Conservation (phyloP, 2,329 filamentous ascomycete species). For the Sarocladium kiliense region DNA sequence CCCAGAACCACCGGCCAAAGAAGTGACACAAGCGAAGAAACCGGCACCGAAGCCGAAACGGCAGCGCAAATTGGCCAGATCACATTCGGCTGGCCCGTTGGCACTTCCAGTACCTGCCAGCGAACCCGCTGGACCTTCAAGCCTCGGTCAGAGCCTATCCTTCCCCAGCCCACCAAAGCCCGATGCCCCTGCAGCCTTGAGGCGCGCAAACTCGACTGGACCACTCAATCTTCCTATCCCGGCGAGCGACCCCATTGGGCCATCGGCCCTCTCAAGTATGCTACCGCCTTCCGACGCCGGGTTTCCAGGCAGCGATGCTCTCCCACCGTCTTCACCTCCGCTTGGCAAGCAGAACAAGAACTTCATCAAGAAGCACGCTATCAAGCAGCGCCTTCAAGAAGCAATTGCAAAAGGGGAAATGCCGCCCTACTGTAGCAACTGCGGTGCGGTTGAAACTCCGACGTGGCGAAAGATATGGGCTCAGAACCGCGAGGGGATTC, state of each 20-base stretch:
- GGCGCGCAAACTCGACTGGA: conserved; percentile 31
- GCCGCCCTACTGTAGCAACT: conserved; percentile 87
- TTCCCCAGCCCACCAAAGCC: conserved; percentile 1
- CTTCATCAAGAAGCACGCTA: conserved; percentile 56
- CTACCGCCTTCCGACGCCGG: conserved; percentile 2
- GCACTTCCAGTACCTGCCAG: conserved; percentile 38
- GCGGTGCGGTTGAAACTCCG: conserved; percentile 90
- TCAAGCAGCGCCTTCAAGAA: conserved; percentile 53
- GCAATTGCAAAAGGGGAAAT: conserved; percentile 74
- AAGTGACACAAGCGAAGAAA: conserved; percentile 3
- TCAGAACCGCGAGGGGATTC: conserved; percentile 66
- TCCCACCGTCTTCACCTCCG: conserved; percentile 31
- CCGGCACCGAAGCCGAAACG: conserved; percentile 13
- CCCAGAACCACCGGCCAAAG: not conserved
- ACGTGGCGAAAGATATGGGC: conserved; percentile 93
- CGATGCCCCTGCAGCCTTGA: conserved; percentile 14
- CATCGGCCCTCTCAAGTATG: conserved; percentile 19
- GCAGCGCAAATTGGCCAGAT: conserved; percentile 25
- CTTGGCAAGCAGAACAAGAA: conserved; percentile 57
- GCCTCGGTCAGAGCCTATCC: conserved; percentile 16
- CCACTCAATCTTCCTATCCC: conserved; percentile 31
- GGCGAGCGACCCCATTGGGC: conserved; percentile 41
- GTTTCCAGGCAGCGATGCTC: conserved; percentile 30
- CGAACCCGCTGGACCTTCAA: conserved; percentile 42
- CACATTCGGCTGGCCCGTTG: conserved; percentile 32